These are phyloP conservation scores for Paecilomyces dactylethromorphus DNA, from an alignment of 2,329 filamentous ascomycete genomes.

Conservation along the genomic window DNA sequence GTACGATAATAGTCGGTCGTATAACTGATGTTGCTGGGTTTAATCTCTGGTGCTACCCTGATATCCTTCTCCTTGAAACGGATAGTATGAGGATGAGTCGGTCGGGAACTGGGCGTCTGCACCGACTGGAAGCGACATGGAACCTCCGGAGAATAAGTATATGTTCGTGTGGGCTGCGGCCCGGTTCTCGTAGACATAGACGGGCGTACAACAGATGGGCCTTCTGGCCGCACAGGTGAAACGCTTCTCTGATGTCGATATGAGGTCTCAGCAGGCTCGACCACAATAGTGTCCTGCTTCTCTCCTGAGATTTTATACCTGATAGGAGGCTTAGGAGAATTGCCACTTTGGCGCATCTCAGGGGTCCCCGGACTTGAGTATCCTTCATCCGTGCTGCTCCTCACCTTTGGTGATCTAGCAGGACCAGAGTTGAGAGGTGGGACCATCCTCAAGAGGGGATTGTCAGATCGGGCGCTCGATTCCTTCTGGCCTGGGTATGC, in stretches of 20 bases:
- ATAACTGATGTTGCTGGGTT: constrained; percentile 15
- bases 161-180: constrained; percentile 19
- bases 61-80: constrained; percentile 19
- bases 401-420: constrained; percentile 29
- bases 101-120: constrained; percentile 14
- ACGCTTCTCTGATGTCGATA: constrained; percentile 18
- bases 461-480: constrained; percentile 7
- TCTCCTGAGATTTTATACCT: constrained; percentile 25
- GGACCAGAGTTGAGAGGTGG: constrained; percentile 17
- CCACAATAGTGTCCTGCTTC: constrained; percentile 18
- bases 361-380: constrained; percentile 41
- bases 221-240: constrained; percentile 22
- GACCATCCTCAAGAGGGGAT: constrained; percentile 16
- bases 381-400: constrained; percentile 38
- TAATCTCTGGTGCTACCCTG: constrained; percentile 21
- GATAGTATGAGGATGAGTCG: constrained; percentile 10
- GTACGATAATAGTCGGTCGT: constrained; percentile 13
- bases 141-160: constrained; percentile 17
- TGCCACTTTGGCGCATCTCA: constrained; percentile 27
- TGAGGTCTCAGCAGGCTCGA: constrained; percentile 18
- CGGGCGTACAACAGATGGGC: constrained; percentile 5
- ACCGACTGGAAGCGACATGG: constrained; percentile 16
- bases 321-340: constrained; percentile 25
- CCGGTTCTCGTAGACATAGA: constrained; percentile 10
- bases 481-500: constrained; percentile 43